Evolutionary conservation across 345 rosid genomes (phyloP).

Genomic region (Gossypium longicalyx): DNA sequence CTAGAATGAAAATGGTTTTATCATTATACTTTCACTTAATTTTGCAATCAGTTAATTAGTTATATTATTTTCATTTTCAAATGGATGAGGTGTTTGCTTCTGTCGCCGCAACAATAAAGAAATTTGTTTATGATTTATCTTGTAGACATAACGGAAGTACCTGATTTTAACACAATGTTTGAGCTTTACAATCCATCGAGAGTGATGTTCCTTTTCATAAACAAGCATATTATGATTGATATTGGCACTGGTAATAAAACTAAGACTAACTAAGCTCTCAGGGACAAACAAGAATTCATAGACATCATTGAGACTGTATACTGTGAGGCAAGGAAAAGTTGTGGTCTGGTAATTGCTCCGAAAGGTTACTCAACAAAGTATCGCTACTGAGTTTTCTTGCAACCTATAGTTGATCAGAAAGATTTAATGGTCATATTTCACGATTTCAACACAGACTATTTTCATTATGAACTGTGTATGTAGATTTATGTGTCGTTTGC

Average conservation of each 20-base stretch:
- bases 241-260: slow-evolving; percentile 97
- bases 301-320: slow-evolving; percentile 86
- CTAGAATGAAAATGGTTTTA: too few species aligned
- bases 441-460: too few species aligned
- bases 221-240: slow-evolving; percentile 96
- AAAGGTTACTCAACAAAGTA: slow-evolving; percentile 95
- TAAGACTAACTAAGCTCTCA: slow-evolving; percentile 97
- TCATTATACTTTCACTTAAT: too few species aligned
- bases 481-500: background rate
- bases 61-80: slow-evolving; percentile 24
- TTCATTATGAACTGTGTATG: background rate
- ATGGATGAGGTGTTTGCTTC: slow-evolving; percentile 69
- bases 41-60: background rate
- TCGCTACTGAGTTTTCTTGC: slow-evolving; percentile 53
- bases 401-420: background rate
- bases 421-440: too few species aligned
- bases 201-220: slow-evolving; percentile 94
- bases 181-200: slow-evolving; percentile 92
- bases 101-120: slow-evolving; percentile 89
- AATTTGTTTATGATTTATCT: slow-evolving; percentile 89
- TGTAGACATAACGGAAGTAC: slow-evolving; percentile 86
- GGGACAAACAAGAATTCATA: slow-evolving; percentile 96
- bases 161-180: slow-evolving; percentile 95
- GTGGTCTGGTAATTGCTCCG: slow-evolving; percentile 92
- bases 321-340: slow-evolving; percentile 90